A percentile compares a stretch with the other conserved stretches of the same genome.
Conservation (phyloP, 2,329 filamentous ascomycete species). For the Venturia aucupariae region DNA sequence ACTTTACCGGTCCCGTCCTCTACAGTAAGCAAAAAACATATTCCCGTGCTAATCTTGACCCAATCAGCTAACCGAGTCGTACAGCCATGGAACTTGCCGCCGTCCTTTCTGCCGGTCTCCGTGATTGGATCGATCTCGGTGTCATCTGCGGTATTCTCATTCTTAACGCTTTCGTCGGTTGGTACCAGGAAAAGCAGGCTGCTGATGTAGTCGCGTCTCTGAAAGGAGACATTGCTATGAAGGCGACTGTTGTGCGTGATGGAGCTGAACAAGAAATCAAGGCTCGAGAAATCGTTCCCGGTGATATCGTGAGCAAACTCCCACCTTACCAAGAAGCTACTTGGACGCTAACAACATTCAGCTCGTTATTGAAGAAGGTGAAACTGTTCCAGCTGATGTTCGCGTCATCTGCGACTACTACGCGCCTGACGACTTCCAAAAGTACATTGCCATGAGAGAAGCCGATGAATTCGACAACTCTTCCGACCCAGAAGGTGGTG, state of each 20-base stretch:
- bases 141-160: constrained; percentile 67
- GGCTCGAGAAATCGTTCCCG: constrained; percentile 64
- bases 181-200: constrained; percentile 75
- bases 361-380: constrained; percentile 63
- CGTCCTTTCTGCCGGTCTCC: constrained; percentile 62
- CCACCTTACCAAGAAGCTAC: too few species aligned
- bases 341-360: constrained; percentile 22
- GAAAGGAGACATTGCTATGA: constrained; percentile 73
- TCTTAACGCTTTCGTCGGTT: constrained; percentile 68
- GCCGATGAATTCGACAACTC: constrained; percentile 44
- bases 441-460: constrained; percentile 55
- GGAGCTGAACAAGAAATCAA: constrained; percentile 60
- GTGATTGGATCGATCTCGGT: constrained; percentile 69
- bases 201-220: constrained; percentile 65
- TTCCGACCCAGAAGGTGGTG: constrained; percentile 47
- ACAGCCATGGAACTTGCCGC: constrained; percentile 70
- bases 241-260: constrained; percentile 57
- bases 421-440: constrained; percentile 55
- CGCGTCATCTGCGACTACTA: constrained; percentile 66
- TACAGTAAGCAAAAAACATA: constrained; percentile 48
- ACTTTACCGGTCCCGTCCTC: constrained; percentile 67
- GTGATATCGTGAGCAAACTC: constrained; percentile 57
- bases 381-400: constrained; percentile 59
- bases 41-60: not conserved
- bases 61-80: not conserved